phyloP scores from a whole-genome alignment of 768 basidiomycete species.

The Phaeotremella skinneri region DNA sequence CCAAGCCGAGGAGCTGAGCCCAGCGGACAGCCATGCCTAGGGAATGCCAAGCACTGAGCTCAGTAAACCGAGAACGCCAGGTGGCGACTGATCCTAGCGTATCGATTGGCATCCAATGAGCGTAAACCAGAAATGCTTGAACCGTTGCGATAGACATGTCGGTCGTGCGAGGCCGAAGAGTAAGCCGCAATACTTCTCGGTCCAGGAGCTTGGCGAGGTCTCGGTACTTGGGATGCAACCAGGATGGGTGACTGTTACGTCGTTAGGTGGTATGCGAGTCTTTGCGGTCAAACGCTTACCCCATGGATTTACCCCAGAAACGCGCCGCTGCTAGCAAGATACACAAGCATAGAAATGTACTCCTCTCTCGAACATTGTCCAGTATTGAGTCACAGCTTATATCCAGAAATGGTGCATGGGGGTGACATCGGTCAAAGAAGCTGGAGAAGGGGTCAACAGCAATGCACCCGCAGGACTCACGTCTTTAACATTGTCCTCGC shows the following conservation, averaged over 20 bases:
- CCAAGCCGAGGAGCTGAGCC: constrained; percentile 13
- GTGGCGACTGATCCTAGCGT: neutral
- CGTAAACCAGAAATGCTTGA: constrained; percentile 21
- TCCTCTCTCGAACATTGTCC: constrained; percentile 3
- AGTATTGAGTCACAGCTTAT: constrained; percentile 4
- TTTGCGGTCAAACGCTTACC: neutral
- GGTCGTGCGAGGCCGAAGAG: constrained; percentile 14
- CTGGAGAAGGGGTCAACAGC: constrained; percentile 2
- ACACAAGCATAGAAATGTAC: constrained; percentile 10
- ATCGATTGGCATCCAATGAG: constrained; percentile 27
- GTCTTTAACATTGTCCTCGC: constrained; percentile 9
- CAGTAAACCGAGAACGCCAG: constrained; percentile 17
- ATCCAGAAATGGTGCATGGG: constrained; percentile 22
- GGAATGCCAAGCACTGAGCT: constrained; percentile 20
- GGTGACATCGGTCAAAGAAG: constrained; percentile 22
- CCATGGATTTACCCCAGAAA: constrained; percentile 17
- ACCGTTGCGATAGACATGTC: constrained; percentile 19
- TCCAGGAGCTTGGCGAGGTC: constrained; percentile 13
- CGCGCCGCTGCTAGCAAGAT: constrained; percentile 18
- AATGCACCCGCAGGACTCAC: constrained; percentile 2
- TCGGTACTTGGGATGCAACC: constrained; percentile 22
- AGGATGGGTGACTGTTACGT: constrained; percentile 9
- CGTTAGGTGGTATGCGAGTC: neutral
- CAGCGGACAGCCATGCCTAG: constrained; percentile 23
- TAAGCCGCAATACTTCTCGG: constrained; percentile 14